These are phyloP conservation scores for Penicillium lividum DNA, from an alignment of 495 filamentous ascomycete genomes.

Conservation along the genomic window DNA sequence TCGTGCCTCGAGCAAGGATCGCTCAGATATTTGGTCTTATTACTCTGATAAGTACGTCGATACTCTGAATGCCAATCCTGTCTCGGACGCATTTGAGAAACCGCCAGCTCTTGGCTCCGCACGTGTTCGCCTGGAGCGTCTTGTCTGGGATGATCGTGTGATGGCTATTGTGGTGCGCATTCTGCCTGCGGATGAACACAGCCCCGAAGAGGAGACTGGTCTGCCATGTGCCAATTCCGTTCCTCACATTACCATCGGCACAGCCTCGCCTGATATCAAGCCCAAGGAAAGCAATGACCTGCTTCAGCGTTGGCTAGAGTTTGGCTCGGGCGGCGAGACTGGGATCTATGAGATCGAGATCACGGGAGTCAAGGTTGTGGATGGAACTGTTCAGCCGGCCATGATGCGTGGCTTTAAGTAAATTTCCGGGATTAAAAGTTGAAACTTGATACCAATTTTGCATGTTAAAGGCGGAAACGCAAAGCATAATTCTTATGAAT, in stretches of 20 bases:
- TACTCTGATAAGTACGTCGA: slow-evolving; percentile 56
- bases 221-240: slow-evolving; percentile 75
- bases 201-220: slow-evolving; percentile 36
- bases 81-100: slow-evolving; percentile 37
- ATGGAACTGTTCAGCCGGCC: slow-evolving; percentile 41
- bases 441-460: not conserved
- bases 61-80: slow-evolving; percentile 34
- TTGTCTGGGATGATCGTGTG: slow-evolving; percentile 78
- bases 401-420: slow-evolving; percentile 39
- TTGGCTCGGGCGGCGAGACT: slow-evolving; percentile 49
- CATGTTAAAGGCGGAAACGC: not conserved
- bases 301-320: slow-evolving; percentile 64
- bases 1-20: slow-evolving; percentile 56
- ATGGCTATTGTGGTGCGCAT: slow-evolving; percentile 88
- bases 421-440: not conserved
- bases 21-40: slow-evolving; percentile 68
- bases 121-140: slow-evolving; percentile 60
- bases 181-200: slow-evolving; percentile 30
- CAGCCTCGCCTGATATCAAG: slow-evolving; percentile 68
- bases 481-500: no score
- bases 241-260: slow-evolving; percentile 91
- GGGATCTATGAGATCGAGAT: slow-evolving; percentile 51
- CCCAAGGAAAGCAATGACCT: slow-evolving; percentile 92
- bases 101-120: slow-evolving; percentile 50
- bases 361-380: slow-evolving; percentile 44